Evolutionary conservation across 495 filamentous ascomycete species (phyloP), one percentile per base, ranked within the genome.

Genomic region (Aspergillus ellipticus): DNA sequence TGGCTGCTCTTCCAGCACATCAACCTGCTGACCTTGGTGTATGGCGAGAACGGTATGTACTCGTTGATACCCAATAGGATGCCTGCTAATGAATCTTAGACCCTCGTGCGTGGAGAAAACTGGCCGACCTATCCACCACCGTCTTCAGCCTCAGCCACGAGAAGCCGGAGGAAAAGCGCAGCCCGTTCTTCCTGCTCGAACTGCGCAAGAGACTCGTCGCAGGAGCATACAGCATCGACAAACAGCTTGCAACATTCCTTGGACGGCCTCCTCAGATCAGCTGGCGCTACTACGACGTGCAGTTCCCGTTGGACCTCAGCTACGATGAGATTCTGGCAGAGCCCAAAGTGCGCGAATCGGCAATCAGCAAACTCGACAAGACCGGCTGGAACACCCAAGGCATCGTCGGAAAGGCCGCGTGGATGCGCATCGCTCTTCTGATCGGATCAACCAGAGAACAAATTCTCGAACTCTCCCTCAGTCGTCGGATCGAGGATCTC

Each of bases 381-480:
- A 61, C 66, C 10, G 81, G 77, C 7, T 84, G 82, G 81, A 82
- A 79, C 56, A 71, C 62, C 0, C 66, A 69, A 16, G 74, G 53
- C 21, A 26, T 57, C 74, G 10, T 63, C 66, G 41, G 43, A 61
- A 49, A 71, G 59, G 46, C 75, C 61, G 7, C 70, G 53, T 61
- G 61, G 71, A 43, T 55, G 35, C 74, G 83, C 7, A 71, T 76
- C 6, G 70, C 74, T 46, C 61, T 75, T 15, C 62, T 75, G 4
- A 67, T 77, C 17, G 65, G 74, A 4, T 56, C 66, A 3, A 63
- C 81, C 2, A 66, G 75, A 0, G 83, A 85, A 51, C 76, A 81
- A 31, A 74, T 85, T 15, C 66, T 85, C 15, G 74, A 82, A 49
- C 67, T 84, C 13, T 79, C 80, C 17, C 62, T 85, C 2, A 73